Evolutionary conservation across 2,329 filamentous ascomycete genomes (phyloP).

Genomic region (Lasiodiplodia sp.): DNA sequence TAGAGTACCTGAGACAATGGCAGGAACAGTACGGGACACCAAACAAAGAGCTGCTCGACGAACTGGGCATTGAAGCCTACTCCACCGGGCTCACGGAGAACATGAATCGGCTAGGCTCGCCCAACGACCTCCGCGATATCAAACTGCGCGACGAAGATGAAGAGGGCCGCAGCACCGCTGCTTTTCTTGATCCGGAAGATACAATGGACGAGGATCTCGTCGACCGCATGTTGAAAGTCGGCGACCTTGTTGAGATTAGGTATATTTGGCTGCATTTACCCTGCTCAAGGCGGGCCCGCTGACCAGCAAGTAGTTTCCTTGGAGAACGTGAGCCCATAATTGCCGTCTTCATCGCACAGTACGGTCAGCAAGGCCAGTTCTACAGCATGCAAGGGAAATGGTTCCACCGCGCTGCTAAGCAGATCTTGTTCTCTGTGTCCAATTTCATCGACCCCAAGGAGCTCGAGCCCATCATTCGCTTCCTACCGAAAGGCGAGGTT

Average conservation of each 20-base stretch:
- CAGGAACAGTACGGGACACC: slow-evolving; percentile 50
- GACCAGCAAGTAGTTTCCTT: not conserved
- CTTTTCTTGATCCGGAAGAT: slow-evolving; percentile 37
- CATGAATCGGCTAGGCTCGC: slow-evolving; percentile 7
- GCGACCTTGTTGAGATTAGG: slow-evolving; percentile 59
- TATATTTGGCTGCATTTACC: slow-evolving; percentile 31
- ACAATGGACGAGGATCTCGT: slow-evolving; percentile 43
- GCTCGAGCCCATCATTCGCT: slow-evolving; percentile 57
- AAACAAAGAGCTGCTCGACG: slow-evolving; percentile 39
- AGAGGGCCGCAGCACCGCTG: not conserved
- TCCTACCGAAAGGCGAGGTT: slow-evolving; percentile 56
- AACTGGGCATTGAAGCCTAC: slow-evolving; percentile 37
- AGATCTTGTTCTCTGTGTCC: slow-evolving; percentile 59
- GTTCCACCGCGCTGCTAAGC: slow-evolving; percentile 47
- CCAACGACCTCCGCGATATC: slow-evolving; percentile 6
- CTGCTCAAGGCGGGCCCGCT: not conserved
- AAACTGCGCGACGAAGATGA: not conserved
- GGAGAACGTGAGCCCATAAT: slow-evolving; percentile 50
- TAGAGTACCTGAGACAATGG: slow-evolving; percentile 50
- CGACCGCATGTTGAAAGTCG: slow-evolving; percentile 49
- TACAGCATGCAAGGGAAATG: slow-evolving; percentile 60
- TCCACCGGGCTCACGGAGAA: slow-evolving; percentile 32
- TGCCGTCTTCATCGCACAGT: slow-evolving; percentile 57
- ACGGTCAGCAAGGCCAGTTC: slow-evolving; percentile 54
- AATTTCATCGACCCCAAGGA: slow-evolving; percentile 55